Conservation (phyloP, 228 moss, liverwort and hornwort species). For the Sphagnum magellanicum region DNA sequence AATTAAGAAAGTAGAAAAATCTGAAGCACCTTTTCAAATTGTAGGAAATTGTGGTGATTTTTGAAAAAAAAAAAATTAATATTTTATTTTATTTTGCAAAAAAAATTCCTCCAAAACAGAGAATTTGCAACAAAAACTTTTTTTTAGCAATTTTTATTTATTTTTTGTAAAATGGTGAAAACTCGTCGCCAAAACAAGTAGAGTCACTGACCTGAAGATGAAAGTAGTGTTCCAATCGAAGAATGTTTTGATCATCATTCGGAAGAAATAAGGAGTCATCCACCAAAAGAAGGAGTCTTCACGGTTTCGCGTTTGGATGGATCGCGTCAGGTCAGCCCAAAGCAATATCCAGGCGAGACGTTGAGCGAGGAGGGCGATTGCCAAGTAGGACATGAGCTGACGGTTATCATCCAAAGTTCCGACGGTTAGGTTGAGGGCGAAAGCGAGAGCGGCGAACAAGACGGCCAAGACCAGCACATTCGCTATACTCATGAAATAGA, state of each 20-base stretch:
- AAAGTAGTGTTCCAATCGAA: slow-evolving; percentile 28
- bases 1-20: too few species aligned
- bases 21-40: too few species aligned
- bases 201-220: slow-evolving; percentile 7
- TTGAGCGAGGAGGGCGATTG: slow-evolving; percentile 9
- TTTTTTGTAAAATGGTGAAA: too few species aligned
- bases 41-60: too few species aligned
- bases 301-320: slow-evolving; percentile 26
- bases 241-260: slow-evolving; percentile 12
- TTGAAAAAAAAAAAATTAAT: too few species aligned
- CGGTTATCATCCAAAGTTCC: slow-evolving; percentile 14
- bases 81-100: too few species aligned
- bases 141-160: too few species aligned
- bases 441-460: slow-evolving; percentile 13
- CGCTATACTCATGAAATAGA: slow-evolving; percentile 27
- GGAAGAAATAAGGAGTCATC: slow-evolving; percentile 36
- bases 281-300: slow-evolving; percentile 58
- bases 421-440: slow-evolving; percentile 13
- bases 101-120: too few species aligned
- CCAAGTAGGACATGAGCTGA: slow-evolving; percentile 8
- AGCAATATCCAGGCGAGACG: slow-evolving; percentile 11
- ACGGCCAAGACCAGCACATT: slow-evolving; percentile 19
- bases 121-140: too few species aligned
- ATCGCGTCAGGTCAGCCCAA: slow-evolving; percentile 24
- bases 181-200: too few species aligned